Percentiles rank a stretch among this genome's conserved stretches.
Evolutionary conservation across 768 basidiomycete genomes (phyloP).

Genomic region (Naganishia vaughanmartiniae): DNA sequence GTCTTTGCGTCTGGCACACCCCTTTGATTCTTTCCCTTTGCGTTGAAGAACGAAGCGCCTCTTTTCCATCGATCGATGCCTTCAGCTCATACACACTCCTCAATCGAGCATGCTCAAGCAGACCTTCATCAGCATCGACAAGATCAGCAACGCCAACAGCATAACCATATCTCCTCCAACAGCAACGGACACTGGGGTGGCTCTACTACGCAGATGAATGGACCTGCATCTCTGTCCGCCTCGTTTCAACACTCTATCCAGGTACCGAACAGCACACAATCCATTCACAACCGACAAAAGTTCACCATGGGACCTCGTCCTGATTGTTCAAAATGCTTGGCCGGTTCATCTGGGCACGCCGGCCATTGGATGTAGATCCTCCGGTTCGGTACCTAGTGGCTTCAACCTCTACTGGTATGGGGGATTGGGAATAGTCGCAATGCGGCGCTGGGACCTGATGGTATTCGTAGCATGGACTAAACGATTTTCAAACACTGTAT

Average conservation of each 20-base stretch:
- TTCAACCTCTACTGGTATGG: background rate
- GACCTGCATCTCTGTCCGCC: background rate
- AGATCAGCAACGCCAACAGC: constrained; percentile 19
- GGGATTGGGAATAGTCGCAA: background rate
- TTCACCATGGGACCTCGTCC: constrained; percentile 24
- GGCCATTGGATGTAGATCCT: constrained; percentile 13
- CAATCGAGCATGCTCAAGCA: constrained; percentile 21
- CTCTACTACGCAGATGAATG: background rate
- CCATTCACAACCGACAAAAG: constrained; percentile 18
- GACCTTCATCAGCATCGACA: constrained; percentile 13
- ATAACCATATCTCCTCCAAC: background rate
- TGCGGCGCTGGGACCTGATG: background rate
- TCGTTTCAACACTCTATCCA: constrained; percentile 8
- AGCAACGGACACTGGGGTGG: background rate
- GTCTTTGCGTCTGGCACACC: background rate
- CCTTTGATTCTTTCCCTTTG: background rate
- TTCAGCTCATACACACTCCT: background rate
- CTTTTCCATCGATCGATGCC: background rate
- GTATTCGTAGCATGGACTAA: background rate
- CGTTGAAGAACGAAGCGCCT: background rate
- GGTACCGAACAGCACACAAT: constrained; percentile 23
- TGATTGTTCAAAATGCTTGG: constrained; percentile 21
- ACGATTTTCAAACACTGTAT: background rate
- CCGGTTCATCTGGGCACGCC: constrained; percentile 11
- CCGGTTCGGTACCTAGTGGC: background rate